Evolutionary conservation across 1,284 basidiomycete genomes (phyloP).

Genomic region (Boletus smithii): DNA sequence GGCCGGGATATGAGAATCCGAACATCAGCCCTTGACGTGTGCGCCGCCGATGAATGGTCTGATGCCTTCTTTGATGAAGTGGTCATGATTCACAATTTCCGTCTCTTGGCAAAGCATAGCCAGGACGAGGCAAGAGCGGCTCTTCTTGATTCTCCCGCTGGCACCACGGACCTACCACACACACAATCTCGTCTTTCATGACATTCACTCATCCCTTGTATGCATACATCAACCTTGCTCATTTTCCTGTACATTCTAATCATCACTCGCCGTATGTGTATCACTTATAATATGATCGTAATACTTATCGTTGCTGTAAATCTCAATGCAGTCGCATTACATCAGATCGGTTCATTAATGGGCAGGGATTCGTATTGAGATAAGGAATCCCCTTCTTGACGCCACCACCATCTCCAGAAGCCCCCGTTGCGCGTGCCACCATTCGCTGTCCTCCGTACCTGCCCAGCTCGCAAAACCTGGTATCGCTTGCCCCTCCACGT

Average conservation of each 20-base stretch:
- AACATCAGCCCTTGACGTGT: conserved; percentile 41
- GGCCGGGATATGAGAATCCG: conserved; percentile 50
- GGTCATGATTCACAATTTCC: conserved; percentile 51
- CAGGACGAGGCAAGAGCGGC: conserved; percentile 32
- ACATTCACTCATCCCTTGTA: conserved; percentile 29
- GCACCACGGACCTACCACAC: conserved; percentile 25
- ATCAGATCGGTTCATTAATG: conserved; percentile 21
- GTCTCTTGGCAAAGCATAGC: conserved; percentile 37
- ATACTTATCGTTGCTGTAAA: conserved; percentile 33
- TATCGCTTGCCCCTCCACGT: conserved; percentile 79
- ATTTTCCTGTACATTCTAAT: conserved; percentile 38
- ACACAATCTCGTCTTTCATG: conserved; percentile 20
- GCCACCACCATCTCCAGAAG: conserved; percentile 17
- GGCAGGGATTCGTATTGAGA: conserved; percentile 18
- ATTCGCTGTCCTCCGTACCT: conserved; percentile 39
- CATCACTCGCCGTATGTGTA: conserved; percentile 31
- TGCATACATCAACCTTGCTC: conserved; percentile 29
- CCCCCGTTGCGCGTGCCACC: background rate
- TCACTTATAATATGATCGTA: conserved; percentile 33
- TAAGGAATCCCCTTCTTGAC: conserved; percentile 5
- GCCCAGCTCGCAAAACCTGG: conserved; percentile 61
- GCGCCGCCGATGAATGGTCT: conserved; percentile 45
- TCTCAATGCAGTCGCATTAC: conserved; percentile 20
- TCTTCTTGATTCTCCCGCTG: conserved; percentile 26
- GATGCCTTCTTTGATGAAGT: conserved; percentile 56